phyloP scores from a whole-genome alignment of 192 early-diverging fungal species.

The Coemansia sp. region DNA sequence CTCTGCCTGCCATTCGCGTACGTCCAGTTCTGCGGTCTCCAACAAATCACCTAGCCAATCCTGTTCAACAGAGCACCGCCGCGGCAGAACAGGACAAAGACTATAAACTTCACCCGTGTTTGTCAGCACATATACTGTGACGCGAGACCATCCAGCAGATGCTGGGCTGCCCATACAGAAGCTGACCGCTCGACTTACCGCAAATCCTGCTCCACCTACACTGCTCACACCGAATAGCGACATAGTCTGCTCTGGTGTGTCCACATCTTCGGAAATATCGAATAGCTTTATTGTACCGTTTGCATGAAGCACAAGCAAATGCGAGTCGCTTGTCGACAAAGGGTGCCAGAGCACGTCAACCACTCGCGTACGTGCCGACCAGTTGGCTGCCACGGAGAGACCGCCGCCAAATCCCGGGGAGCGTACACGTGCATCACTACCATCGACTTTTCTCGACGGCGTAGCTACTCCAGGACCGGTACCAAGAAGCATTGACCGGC shows the following conservation, averaged over 20 bases:
- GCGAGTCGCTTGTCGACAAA: conserved; percentile 64
- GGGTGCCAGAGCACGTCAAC: conserved; percentile 80
- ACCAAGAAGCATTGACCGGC: conserved; percentile 38
- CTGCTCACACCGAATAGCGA: conserved; percentile 24
- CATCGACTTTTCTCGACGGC: background rate
- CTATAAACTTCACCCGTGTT: conserved; percentile 69
- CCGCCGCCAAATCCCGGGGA: conserved; percentile 20
- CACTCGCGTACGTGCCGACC: conserved; percentile 51
- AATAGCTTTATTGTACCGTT: conserved; percentile 71
- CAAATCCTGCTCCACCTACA: conserved; percentile 20
- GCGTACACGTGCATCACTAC: conserved; percentile 2
- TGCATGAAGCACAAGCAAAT: conserved; percentile 67
- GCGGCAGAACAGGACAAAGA: conserved; percentile 77
- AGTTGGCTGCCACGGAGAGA: conserved; percentile 20
- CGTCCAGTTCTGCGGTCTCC: conserved; percentile 37
- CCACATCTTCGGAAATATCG: conserved; percentile 60
- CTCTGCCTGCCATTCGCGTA: conserved; percentile 54
- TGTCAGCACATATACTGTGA: conserved; percentile 70
- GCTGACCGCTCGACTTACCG: conserved; percentile 45
- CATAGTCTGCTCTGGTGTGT: conserved; percentile 65
- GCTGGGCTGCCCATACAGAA: conserved; percentile 49
- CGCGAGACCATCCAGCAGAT: conserved; percentile 64
- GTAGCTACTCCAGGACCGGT: conserved; percentile 4
- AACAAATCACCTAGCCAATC: conserved; percentile 41
- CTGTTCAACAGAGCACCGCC: conserved; percentile 32